phyloP scores from a whole-genome alignment of 768 basidiomycete genomes.

The Auricularia cornea region DNA sequence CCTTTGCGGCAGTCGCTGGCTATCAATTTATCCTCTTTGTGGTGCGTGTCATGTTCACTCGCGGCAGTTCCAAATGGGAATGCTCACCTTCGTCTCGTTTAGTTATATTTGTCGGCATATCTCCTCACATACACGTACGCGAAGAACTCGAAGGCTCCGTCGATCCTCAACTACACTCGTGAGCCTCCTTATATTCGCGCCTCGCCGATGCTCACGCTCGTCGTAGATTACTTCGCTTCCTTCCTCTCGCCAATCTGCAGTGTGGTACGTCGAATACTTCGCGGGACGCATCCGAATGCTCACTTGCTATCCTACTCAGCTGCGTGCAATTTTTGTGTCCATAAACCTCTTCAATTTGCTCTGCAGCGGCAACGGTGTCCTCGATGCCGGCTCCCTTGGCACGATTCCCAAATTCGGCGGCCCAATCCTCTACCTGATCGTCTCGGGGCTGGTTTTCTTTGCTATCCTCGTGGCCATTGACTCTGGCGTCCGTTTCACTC shows the following conservation, averaged over 20 bases:
- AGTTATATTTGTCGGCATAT: constrained; percentile 62
- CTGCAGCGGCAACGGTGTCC: constrained; percentile 41
- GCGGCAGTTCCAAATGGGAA: too few relatives aligned
- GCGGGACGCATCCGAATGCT: background rate
- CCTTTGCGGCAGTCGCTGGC: constrained; percentile 64
- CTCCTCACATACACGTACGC: constrained; percentile 69
- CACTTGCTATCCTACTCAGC: constrained; percentile 25
- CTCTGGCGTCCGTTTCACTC: constrained; percentile 46
- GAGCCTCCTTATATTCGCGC: too few relatives aligned
- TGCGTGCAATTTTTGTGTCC: constrained; percentile 64
- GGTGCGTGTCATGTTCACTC: too few relatives aligned
- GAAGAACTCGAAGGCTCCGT: constrained; percentile 42
- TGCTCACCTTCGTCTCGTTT: background rate
- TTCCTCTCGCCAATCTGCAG: constrained; percentile 61
- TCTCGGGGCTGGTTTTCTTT: constrained; percentile 51
- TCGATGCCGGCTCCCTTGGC: constrained; percentile 41
- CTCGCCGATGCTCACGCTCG: too few relatives aligned
- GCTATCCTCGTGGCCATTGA: constrained; percentile 62
- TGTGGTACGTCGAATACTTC: constrained; percentile 56
- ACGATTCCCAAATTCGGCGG: constrained; percentile 57
- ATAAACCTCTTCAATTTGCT: constrained; percentile 69
- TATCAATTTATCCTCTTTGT: constrained; percentile 67
- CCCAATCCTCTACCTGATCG: constrained; percentile 64
- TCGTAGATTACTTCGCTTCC: constrained; percentile 57
- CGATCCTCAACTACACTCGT: constrained; percentile 55